Percentiles rank a stretch among this genome's conserved stretches.
Evolutionary conservation across 202 grass and related monocot genomes (phyloP).

Genomic region (Musa balbisiana): DNA sequence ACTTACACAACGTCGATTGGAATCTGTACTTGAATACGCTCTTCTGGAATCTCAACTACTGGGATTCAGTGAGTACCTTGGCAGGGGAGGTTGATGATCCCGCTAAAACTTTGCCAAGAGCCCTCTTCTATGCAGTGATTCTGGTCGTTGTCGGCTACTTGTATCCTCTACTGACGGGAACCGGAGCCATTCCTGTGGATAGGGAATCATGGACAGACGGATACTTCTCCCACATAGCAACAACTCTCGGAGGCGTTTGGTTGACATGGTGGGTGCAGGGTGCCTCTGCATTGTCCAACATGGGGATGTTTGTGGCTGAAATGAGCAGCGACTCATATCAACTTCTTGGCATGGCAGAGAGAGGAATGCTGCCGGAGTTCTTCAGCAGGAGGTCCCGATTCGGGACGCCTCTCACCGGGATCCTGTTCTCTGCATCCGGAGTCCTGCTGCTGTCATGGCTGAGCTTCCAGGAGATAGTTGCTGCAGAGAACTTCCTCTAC

Average conservation of each 20-base stretch:
- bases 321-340: neutral
- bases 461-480: neutral
- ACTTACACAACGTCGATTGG: neutral
- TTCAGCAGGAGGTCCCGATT: neutral
- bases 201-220: neutral
- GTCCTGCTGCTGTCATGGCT: neutral
- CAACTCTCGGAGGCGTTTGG: neutral
- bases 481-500: neutral
- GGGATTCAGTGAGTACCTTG: slow-evolving; percentile 10
- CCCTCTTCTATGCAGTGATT: neutral
- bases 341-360: neutral
- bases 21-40: slow-evolving; percentile 4
- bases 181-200: neutral
- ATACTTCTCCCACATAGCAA: neutral
- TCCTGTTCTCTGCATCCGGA: neutral
- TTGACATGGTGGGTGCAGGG: neutral
- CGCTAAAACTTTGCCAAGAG: neutral
- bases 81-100: neutral
- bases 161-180: neutral
- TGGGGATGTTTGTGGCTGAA: neutral
- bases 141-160: neutral
- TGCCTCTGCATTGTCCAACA: neutral
- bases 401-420: neutral
- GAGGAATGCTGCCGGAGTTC: neutral
- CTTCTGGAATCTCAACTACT: slow-evolving; percentile 4